Base-by-base conservation (phyloP, 108 stramenopile genomes). In the Epipyxis sp. region DNA sequence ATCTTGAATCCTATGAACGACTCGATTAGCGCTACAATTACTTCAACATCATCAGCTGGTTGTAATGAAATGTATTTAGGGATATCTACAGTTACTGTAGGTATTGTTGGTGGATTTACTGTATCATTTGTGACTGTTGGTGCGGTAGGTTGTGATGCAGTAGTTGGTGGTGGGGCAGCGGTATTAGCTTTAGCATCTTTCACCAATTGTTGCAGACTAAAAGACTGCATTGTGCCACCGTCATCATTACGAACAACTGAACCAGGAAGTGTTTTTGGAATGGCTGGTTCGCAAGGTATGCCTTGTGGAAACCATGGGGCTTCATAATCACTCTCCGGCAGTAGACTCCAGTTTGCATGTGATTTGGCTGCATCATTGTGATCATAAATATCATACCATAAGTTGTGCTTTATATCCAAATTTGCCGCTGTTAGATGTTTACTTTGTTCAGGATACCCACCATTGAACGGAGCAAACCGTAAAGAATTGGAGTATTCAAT, bases 381-480 rank as follows among this genome's bases (percentile, higher is more conserved):
- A 78, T 92, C 92, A 46, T 86, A 90, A n/a, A 92, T 85, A 10
- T 81, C 85, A 57, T 77, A 83, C 91, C 91, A 92, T 35, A 86
- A 81, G 74, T 91, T 92, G 41, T 71, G 76, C 10, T 46, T 59
- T 37, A 89, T 79, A 29, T 79, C 69, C 25, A 92, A 77, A 34
- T 82, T 83, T 2, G 91, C 90, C 13, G n/a, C 35, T 6, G 54
- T 13, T 61, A 92, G 80, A 40, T 85, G 80, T 35, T 68, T 54
- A 27, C 59, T 1, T 46, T 88, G 86, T 42, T 59, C 65, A 0
- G 44, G 46, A 69, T 89, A 91, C 42, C 88, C 89, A 46, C 89
- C 89, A 85, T 87, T 87, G 85, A 91, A 91, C 2, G 85, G 85
- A 0, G 42, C 83, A 78, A 87, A 83, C 1, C 27, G 10, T 80